These are phyloP conservation scores for Amyloporia xantha DNA, from an alignment of 768 basidiomycete genomes.

Conservation along the genomic window DNA sequence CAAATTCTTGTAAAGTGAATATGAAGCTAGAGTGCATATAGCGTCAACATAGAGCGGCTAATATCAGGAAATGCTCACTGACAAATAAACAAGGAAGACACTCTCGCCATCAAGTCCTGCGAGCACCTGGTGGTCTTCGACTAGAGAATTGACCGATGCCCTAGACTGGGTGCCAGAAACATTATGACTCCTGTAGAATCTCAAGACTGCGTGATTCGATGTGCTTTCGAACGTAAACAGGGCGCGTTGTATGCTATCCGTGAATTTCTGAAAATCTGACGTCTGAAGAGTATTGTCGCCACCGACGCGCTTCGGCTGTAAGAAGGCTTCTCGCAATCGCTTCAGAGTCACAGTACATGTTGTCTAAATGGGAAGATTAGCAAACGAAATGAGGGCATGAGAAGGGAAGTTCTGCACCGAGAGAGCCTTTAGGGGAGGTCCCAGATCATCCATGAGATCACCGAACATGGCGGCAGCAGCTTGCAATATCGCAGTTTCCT, in stretches of 20 bases:
- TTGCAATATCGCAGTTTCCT: conserved; percentile 39
- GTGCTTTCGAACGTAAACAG: conserved; percentile 73
- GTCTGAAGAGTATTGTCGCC: conserved; percentile 6
- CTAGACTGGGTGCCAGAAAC: conserved; percentile 14
- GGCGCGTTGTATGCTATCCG: conserved; percentile 61
- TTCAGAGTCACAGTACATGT: conserved; percentile 56
- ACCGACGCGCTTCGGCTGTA: conserved; percentile 32
- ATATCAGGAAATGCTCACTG: conserved; percentile 30
- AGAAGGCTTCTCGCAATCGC: conserved; percentile 60
- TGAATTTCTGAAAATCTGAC: conserved; percentile 55
- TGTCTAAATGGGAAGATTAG: conserved; percentile 33
- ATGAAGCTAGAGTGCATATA: conserved; percentile 59
- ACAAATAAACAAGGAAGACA: conserved; percentile 91
- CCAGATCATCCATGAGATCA: conserved; percentile 72
- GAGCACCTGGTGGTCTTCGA: conserved; percentile 31
- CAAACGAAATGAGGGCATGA: background rate
- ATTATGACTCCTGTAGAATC: conserved; percentile 55
- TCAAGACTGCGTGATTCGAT: conserved; percentile 76
- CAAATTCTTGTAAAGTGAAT: conserved; percentile 94
- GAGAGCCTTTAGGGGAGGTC: conserved; percentile 67
- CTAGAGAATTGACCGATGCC: conserved; percentile 18
- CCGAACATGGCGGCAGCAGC: conserved; percentile 73
- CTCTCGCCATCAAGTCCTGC: conserved; percentile 63
- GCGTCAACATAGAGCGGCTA: background rate
- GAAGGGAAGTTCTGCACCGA: conserved; percentile 41